These are phyloP conservation scores for Blastosporella zonata DNA, from an alignment of 1,284 basidiomycete genomes.

Conservation along the genomic window DNA sequence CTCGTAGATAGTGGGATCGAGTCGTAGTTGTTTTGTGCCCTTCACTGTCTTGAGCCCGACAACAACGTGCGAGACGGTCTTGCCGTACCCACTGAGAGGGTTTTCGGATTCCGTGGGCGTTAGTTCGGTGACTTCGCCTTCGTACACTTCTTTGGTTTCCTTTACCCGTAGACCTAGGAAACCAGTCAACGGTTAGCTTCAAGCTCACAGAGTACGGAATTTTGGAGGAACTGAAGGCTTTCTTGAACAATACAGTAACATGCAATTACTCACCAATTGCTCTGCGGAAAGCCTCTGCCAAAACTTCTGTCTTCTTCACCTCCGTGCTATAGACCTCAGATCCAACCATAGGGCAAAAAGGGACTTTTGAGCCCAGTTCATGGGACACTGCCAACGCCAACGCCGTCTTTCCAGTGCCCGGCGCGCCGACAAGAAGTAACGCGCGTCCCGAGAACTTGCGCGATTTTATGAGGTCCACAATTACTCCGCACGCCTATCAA, in stretches of 20 bases:
- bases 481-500: slow-evolving; percentile 81
- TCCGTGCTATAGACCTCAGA: slow-evolving; percentile 96
- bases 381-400: slow-evolving; percentile 92
- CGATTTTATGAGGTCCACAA: slow-evolving; percentile 88
- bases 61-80: slow-evolving; percentile 96
- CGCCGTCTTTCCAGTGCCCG: slow-evolving; percentile 95
- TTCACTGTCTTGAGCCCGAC: slow-evolving; percentile 97
- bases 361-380: slow-evolving; percentile 92
- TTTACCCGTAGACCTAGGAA: slow-evolving; percentile 86
- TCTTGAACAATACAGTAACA: background rate
- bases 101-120: slow-evolving; percentile 96
- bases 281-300: slow-evolving; percentile 93
- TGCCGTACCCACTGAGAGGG: slow-evolving; percentile 95
- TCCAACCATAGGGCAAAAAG: slow-evolving; percentile 98
- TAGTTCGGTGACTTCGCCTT: slow-evolving; percentile 96
- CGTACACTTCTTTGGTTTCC: slow-evolving; percentile 98
- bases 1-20: slow-evolving; percentile 97
- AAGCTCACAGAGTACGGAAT: background rate
- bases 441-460: slow-evolving; percentile 92
- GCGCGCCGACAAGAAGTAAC: slow-evolving; percentile 83
- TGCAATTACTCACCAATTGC: slow-evolving; percentile 78
- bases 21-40: slow-evolving; percentile 95
- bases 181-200: background rate
- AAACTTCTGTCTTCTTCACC: slow-evolving; percentile 98
- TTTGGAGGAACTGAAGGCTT: no score